Evolutionary conservation across 2,329 filamentous ascomycete genomes (phyloP).

Genomic region (Venturia effusa): DNA sequence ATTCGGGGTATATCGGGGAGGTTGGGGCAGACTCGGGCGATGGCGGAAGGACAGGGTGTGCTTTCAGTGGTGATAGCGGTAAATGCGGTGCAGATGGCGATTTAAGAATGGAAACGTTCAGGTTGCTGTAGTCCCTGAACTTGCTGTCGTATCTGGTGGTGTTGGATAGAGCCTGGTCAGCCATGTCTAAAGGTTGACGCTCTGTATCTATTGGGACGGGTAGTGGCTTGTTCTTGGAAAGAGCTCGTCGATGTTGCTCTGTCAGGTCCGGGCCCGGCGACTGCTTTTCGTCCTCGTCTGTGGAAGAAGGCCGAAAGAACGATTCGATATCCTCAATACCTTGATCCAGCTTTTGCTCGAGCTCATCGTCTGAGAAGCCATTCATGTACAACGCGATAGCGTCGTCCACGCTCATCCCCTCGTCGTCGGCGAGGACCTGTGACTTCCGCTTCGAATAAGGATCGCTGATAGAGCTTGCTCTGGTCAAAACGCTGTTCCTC

Average conservation of each 20-base stretch:
- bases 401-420: slow-evolving; percentile 48
- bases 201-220: neutral
- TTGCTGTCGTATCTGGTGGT: slow-evolving; percentile 2
- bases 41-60: neutral
- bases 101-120: slow-evolving; percentile 1
- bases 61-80: slow-evolving; percentile 1
- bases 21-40: slow-evolving; percentile 2
- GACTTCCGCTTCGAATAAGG: slow-evolving; percentile 18
- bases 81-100: slow-evolving; percentile 2
- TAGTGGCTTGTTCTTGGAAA: neutral
- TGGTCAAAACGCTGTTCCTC: slow-evolving; percentile 71
- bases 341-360: slow-evolving; percentile 15
- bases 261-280: neutral
- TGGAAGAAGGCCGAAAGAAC: neutral
- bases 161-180: neutral
- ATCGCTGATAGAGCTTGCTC: slow-evolving; percentile 64
- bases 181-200: neutral
- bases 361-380: slow-evolving; percentile 39
- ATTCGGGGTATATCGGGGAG: slow-evolving; percentile 4
- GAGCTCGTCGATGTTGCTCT: neutral
- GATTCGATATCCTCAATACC: slow-evolving; percentile 5
- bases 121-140: neutral
- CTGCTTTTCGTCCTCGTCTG: neutral
- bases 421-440: slow-evolving; percentile 24
- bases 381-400: slow-evolving; percentile 50